Base-by-base conservation (phyloP, 1,284 basidiomycete species). In the Naganishia liquefaciens region DNA sequence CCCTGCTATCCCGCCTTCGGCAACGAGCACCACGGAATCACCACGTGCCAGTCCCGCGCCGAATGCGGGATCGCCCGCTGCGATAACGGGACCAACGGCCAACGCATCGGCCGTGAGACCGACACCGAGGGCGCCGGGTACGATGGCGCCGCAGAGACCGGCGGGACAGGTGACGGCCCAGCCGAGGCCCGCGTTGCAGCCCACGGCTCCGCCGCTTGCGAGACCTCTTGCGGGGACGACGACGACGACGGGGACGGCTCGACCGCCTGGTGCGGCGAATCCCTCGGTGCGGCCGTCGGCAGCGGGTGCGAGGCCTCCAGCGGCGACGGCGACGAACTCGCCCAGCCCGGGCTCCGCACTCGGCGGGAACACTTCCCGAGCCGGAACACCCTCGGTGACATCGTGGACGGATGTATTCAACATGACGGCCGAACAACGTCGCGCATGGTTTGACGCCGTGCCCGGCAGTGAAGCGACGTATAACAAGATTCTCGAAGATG, bases 331-430 rank as follows among this genome's bases (percentile, higher is more conserved):
- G 13, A 39, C 57, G 1, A 47, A 49, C 23, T 50, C 57, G 17
- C 57, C 57, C 17, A 40, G 57, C 37, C 47, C 57, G 4, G 47
- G 57, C 0, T 37, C 33, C 33, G 33, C 33, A 37, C 21, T 49
- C 21, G 33, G 33, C 23, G 46, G 21, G 5, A 17, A 25, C 17
- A 25, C 46, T 19, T 49, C 57, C 9, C 57, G 57, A 19, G 27
- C 57, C 7, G 57, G 57, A 2, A 60, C 57, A 17, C 57, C 57
- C 15, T 60, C 57, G 21, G 57, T 60, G 19, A 60, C 57, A 13
- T 52, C 40, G 40, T 62, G 60, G 60, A 52, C 60, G 17, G 50
- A 62, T 15, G 51, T 62, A 2, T 62, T 62, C 60, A 62, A 62
- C 39, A 62, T 62, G 60, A 62, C 60, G 30, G 60, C 49, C 17